phyloP scores from a whole-genome alignment of 2,329 filamentous ascomycete species.

The Pseudogymnoascus sp. region DNA sequence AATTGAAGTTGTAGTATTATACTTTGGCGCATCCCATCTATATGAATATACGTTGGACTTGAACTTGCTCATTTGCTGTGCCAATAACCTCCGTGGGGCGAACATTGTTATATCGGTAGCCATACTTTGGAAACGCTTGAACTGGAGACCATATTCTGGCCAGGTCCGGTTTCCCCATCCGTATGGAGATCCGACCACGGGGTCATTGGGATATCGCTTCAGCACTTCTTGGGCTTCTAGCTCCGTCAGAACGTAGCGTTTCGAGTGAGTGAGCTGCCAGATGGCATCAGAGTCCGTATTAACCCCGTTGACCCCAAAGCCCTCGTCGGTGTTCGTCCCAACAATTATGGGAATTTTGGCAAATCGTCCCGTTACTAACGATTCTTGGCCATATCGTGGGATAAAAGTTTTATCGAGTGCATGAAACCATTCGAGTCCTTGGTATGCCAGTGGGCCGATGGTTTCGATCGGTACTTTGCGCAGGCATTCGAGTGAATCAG shows the following conservation, averaged over 20 bases:
- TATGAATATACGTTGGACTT: background rate
- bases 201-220: conserved; percentile 17
- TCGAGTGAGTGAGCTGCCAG: conserved; percentile 27
- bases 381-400: conserved; percentile 10
- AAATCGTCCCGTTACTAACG: conserved; percentile 26
- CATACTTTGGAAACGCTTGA: conserved; percentile 11
- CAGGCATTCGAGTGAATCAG: conserved; percentile 23
- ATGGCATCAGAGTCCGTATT: conserved; percentile 41
- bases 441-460: conserved; percentile 20
- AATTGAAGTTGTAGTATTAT: background rate
- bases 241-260: conserved; percentile 18
- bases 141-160: conserved; percentile 14
- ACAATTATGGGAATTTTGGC: conserved; percentile 38
- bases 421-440: conserved; percentile 36
- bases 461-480: conserved; percentile 19
- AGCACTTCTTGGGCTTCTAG: conserved; percentile 31
- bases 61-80: background rate
- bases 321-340: conserved; percentile 33
- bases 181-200: background rate
- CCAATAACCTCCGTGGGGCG: background rate
- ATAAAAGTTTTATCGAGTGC: conserved; percentile 22
- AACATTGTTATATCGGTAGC: background rate
- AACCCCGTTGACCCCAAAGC: conserved; percentile 35
- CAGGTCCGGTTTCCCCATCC: conserved; percentile 4
- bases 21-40: conserved; percentile 5